Percentiles rank a stretch among this genome's conserved stretches.
These are phyloP conservation scores for Podaxis sp. DNA, from an alignment of 768 basidiomycete genomes.

Conservation along the genomic window DNA sequence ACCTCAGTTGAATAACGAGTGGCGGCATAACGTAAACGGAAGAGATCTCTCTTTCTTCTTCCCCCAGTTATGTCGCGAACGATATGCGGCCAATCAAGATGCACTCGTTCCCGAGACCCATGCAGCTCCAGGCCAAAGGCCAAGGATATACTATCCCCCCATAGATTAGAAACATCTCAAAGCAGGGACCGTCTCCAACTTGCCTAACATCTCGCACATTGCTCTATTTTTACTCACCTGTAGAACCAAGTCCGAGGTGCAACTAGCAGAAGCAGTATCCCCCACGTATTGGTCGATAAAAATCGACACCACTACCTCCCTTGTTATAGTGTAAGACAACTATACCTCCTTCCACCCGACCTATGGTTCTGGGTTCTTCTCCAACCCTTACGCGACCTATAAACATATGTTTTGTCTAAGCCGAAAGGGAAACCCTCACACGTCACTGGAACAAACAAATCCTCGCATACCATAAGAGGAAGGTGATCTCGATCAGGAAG, in stretches of 20 bases:
- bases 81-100: constrained; percentile 5
- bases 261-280: constrained; percentile 7
- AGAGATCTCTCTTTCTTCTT: neutral
- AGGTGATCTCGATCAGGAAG: constrained; percentile 9
- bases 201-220: neutral
- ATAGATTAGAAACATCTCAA: neutral
- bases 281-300: neutral
- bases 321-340: neutral
- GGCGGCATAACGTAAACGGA: constrained; percentile 7
- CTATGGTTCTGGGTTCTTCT: neutral
- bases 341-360: constrained; percentile 1
- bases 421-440: constrained; percentile 11
- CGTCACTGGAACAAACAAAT: constrained; percentile 3
- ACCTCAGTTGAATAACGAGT: constrained; percentile 7
- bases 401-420: constrained; percentile 1
- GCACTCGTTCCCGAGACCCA: neutral
- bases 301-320: neutral
- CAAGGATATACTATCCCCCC: constrained; percentile 1
- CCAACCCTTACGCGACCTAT: neutral
- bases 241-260: constrained; percentile 9
- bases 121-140: neutral
- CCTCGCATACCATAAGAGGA: constrained; percentile 1
- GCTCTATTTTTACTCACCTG: constrained; percentile 1
- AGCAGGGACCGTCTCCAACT: neutral
- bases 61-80: constrained; percentile 4